Evolutionary conservation across 495 filamentous ascomycete species (phyloP).

Genomic region (Penicillium riverlandense): DNA sequence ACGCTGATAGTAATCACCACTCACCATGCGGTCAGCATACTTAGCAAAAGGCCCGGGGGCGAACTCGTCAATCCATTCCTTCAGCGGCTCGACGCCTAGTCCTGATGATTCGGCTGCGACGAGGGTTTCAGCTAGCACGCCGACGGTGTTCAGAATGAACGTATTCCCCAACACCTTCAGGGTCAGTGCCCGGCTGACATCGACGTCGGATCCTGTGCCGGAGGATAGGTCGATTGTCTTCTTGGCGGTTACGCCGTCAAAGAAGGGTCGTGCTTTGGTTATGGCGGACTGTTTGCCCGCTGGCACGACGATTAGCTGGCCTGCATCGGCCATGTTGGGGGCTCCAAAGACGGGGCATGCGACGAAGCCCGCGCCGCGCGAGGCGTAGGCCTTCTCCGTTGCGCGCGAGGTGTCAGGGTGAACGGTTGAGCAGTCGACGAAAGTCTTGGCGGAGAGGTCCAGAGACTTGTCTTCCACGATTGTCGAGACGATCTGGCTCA

Average conservation of each 20-base stretch:
- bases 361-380: conserved; percentile 63
- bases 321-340: conserved; percentile 69
- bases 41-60: conserved; percentile 50
- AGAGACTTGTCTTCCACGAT: conserved; percentile 34
- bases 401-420: conserved; percentile 73
- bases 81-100: conserved; percentile 60
- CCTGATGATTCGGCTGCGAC: conserved; percentile 76
- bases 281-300: conserved; percentile 59
- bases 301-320: conserved; percentile 68
- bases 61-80: conserved; percentile 57
- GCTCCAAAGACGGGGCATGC: conserved; percentile 80
- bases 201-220: conserved; percentile 14
- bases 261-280: conserved; percentile 62
- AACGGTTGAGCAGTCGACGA: conserved; percentile 84
- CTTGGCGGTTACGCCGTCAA: conserved; percentile 68
- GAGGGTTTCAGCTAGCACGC: conserved; percentile 68
- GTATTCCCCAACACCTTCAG: conserved; percentile 85
- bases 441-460: conserved; percentile 32
- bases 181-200: conserved; percentile 26
- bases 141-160: conserved; percentile 78
- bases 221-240: conserved; percentile 52
- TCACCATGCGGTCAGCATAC: conserved; percentile 67
- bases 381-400: conserved; percentile 46
- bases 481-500: conserved; percentile 47
- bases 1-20: conserved; percentile 64